Percentiles rank a stretch among this genome's conserved stretches.
These are phyloP conservation scores for Termitomyces sp. DNA, from an alignment of 768 basidiomycete species.

Conservation along the genomic window DNA sequence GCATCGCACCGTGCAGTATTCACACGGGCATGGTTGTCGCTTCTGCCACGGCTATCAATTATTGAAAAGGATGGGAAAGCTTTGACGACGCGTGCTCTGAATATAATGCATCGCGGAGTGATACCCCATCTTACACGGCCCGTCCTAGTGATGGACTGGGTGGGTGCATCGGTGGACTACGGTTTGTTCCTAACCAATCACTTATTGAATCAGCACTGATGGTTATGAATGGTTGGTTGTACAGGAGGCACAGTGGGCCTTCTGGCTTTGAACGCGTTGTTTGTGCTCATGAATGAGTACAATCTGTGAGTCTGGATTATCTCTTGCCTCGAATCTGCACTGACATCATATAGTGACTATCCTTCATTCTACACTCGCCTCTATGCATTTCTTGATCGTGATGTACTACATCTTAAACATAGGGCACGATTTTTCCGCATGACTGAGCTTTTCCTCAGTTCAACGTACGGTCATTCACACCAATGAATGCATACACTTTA, in stretches of 20 bases:
- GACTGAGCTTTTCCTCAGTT: constrained; percentile 86
- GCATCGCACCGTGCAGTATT: constrained; percentile 79
- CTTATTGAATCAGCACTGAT: constrained; percentile 1
- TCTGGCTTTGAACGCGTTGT: constrained; percentile 88
- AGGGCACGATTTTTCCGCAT: constrained; percentile 94
- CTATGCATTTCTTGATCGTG: constrained; percentile 84
- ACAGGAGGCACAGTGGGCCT: constrained; percentile 82
- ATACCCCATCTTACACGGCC: constrained; percentile 81
- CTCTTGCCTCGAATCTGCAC: not conserved
- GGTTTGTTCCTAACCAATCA: constrained; percentile 41
- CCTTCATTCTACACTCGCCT: constrained; percentile 92
- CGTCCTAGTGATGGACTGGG: constrained; percentile 88
- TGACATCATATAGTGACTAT: constrained; percentile 66
- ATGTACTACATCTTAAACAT: constrained; percentile 88
- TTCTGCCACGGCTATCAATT: constrained; percentile 58
- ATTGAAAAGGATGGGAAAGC: constrained; percentile 35
- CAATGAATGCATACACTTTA: not conserved
- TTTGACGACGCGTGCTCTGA: constrained; percentile 57
- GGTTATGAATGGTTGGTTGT: not conserved
- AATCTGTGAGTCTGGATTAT: constrained; percentile 66
- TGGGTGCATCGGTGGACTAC: constrained; percentile 77
- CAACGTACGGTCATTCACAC: constrained; percentile 57
- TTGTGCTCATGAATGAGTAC: constrained; percentile 87
- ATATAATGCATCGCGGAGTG: constrained; percentile 79
- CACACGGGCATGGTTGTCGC: constrained; percentile 73